Base-by-base conservation (phyloP, 768 basidiomycete species). In the Lactifluus subvellereus region DNA sequence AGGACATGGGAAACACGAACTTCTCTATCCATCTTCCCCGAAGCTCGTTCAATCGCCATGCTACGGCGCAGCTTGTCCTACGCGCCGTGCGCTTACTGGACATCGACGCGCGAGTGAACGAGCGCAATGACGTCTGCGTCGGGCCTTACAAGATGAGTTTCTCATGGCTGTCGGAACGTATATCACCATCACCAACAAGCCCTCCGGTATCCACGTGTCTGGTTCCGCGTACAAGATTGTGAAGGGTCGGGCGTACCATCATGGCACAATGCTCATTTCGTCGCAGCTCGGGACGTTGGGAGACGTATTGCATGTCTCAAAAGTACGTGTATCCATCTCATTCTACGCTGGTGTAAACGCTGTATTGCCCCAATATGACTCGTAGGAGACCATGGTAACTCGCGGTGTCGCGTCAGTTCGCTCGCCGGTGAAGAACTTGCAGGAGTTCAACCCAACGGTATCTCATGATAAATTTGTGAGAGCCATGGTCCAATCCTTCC, bases 1-100 rank as follows among this genome's bases (percentile, higher is more conserved):
- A 98, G 97, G 97, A 99, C 71, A 76, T 94, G 18, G 97, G 97
- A 16, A 99, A 99, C 72, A 94, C 94, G 1, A 98, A 98, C 72
- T 98, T 92, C 74, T 97, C 94, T 0, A 89, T 99, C 62, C 91
- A 97, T 67, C 79, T 96, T 13, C 88, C 96, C 0, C 82, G 96
- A 6, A 69, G 78, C 5, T 78, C 86, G 0, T 98, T 99, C 66
- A 85, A 96, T 71, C 81, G 95, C 38, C 79, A 83, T 38, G 80
- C 77, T 20, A 95, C 94, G 0, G 88, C 91, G 0, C 80, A 85
- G 60, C 76, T 95, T n/a, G 78, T 94, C 30, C 78, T 89, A 18
- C 78, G 83, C 13, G 94, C 95, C 6, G 82, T 98, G 14, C 82
- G 82, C 14, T 78, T 84, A 13, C 74, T 98, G n/a, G 88, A 84